A percentile compares a stretch with the other conserved stretches of the same genome.
phyloP scores from a whole-genome alignment of 495 filamentous ascomycete species.

The Aspergillus coremiiformis region DNA sequence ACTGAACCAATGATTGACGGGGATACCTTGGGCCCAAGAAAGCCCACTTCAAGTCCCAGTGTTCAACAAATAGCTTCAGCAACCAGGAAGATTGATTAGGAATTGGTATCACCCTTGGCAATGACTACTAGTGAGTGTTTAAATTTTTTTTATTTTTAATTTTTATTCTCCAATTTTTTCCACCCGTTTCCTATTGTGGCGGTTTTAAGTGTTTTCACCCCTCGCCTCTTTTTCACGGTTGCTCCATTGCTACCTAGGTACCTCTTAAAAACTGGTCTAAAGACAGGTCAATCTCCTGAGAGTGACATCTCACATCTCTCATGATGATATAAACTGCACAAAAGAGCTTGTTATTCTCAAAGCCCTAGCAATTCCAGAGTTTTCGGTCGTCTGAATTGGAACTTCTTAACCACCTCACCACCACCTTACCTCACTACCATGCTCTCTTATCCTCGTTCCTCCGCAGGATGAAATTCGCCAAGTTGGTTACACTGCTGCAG shows the following conservation, averaged over 20 bases:
- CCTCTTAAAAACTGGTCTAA: too few species aligned
- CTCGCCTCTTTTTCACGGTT: neutral
- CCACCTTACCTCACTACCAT: conserved; percentile 12
- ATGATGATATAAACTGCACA: neutral
- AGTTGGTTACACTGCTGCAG: conserved; percentile 33
- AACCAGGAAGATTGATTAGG: neutral
- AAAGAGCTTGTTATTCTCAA: neutral
- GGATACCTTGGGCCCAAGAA: neutral
- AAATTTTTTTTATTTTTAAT: neutral
- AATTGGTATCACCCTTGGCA: neutral
- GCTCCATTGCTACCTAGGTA: neutral
- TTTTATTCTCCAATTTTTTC: conserved; percentile 3
- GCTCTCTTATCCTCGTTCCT: conserved; percentile 14
- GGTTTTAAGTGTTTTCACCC: neutral
- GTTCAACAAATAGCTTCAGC: neutral
- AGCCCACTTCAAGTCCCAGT: too few species aligned
- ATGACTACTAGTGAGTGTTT: neutral
- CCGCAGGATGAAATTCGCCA: conserved; percentile 56
- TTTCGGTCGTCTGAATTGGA: neutral
- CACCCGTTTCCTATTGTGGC: neutral
- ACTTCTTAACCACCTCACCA: neutral
- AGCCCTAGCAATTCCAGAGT: neutral
- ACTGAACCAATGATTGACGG: neutral
- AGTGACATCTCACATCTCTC: neutral
- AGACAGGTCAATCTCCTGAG: neutral